Conservation (phyloP, 225 moss, liverwort and hornwort genomes). For the Anthoceros angustus region DNA sequence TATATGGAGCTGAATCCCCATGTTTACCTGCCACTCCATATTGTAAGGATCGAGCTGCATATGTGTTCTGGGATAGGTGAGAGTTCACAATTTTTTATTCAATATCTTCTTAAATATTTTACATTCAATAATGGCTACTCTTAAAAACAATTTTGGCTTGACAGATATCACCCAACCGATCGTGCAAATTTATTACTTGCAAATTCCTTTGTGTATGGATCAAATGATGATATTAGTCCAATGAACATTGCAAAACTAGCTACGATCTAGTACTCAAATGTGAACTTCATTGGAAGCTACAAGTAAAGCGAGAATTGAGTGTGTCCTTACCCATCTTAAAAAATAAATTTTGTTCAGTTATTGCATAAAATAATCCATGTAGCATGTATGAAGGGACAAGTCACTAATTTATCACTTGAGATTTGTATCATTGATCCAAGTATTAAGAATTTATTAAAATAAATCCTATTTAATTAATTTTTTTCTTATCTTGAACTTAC, state of each 20-base stretch:
- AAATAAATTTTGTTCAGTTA: too few species aligned
- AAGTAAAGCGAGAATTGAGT: too few species aligned
- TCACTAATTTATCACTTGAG: too few species aligned
- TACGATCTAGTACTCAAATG: conserved; percentile 6
- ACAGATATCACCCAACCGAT: conserved; percentile 74
- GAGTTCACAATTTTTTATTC: background rate
- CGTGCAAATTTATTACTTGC: conserved; percentile 39
- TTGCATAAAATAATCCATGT: too few species aligned
- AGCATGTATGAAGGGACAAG: too few species aligned
- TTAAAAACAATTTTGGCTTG: background rate
- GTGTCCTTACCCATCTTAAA: too few species aligned
- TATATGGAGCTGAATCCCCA: conserved; percentile 49
- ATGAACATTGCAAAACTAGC: conserved; percentile 60
- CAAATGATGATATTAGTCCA: conserved; percentile 22
- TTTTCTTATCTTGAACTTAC: too few species aligned
- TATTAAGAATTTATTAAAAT: too few species aligned
- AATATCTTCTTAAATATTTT: background rate
- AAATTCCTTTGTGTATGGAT: conserved; percentile 35
- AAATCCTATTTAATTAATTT: too few species aligned
- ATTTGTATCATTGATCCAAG: too few species aligned
- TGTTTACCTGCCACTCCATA: conserved; percentile 60
- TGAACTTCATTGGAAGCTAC: too few species aligned
- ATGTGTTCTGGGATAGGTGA: conserved; percentile 59
- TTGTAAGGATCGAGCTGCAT: conserved; percentile 43
- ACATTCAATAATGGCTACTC: background rate